Evolutionary conservation across 2,329 filamentous ascomycete genomes (phyloP).

Genomic region (Westerdykella sp.): DNA sequence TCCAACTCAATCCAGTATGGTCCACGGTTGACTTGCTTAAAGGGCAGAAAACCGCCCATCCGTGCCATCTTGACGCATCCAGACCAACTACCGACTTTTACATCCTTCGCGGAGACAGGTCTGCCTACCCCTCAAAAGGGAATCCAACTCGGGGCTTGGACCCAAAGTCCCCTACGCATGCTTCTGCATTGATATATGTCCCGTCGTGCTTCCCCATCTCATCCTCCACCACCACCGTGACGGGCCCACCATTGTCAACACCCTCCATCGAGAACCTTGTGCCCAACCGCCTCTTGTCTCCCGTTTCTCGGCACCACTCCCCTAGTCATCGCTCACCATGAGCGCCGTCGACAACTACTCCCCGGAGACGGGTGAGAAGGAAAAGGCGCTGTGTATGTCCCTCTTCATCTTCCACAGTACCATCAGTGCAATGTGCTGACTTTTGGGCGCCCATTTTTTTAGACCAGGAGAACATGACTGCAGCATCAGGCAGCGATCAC

Average conservation of each 20-base stretch:
- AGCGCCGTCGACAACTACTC: background rate
- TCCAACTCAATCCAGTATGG: constrained; percentile 12
- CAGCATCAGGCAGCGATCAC: constrained; percentile 21
- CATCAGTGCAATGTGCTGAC: constrained; percentile 6
- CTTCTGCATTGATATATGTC: background rate
- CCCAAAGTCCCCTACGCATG: background rate
- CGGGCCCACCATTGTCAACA: background rate
- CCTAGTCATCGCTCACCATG: background rate
- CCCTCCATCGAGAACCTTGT: background rate
- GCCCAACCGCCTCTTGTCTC: background rate
- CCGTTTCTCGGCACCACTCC: background rate
- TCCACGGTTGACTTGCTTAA: constrained; percentile 9
- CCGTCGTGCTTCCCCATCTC: background rate
- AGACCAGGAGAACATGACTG: constrained; percentile 19
- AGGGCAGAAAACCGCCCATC: constrained; percentile 10
- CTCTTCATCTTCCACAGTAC: background rate
- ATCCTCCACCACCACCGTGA: constrained; percentile 2
- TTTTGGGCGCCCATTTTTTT: background rate
- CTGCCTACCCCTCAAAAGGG: background rate
- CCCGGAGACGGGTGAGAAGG: constrained; percentile 12
- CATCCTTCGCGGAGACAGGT: constrained; percentile 7
- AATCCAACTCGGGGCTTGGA: background rate
- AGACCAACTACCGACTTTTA: constrained; percentile 25
- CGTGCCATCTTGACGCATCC: constrained; percentile 8
- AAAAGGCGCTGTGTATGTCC: constrained; percentile 19